These are phyloP conservation scores for Didymella exigua DNA, from an alignment of 2,329 filamentous ascomycete species.

Conservation along the genomic window DNA sequence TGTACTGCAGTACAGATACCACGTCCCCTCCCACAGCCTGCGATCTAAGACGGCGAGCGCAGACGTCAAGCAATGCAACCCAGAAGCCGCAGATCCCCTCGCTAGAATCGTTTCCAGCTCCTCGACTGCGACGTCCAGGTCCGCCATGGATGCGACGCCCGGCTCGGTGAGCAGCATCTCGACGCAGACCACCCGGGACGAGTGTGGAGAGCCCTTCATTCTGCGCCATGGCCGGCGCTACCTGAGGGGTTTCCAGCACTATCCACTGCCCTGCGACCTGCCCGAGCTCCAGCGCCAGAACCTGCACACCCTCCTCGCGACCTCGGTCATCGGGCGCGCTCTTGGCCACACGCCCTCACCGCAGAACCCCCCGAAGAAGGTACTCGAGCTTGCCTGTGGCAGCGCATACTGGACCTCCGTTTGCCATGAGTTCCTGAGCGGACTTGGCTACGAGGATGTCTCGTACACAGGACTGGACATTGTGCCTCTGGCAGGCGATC, in stretches of 20 bases:
- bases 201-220: slow-evolving; percentile 59
- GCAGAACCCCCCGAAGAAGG: slow-evolving; percentile 68
- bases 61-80: slow-evolving; percentile 47
- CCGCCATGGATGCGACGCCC: slow-evolving; percentile 45
- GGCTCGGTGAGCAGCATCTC: slow-evolving; percentile 49
- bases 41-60: slow-evolving; percentile 37
- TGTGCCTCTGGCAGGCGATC: slow-evolving; percentile 70
- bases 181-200: slow-evolving; percentile 41
- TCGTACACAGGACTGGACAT: slow-evolving; percentile 85
- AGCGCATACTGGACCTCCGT: slow-evolving; percentile 88
- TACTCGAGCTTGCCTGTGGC: slow-evolving; percentile 87
- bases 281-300: slow-evolving; percentile 87
- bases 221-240: slow-evolving; percentile 82
- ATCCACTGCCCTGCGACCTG: slow-evolving; percentile 88
- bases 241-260: slow-evolving; percentile 72
- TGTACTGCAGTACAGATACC: slow-evolving; percentile 43
- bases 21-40: slow-evolving; percentile 7
- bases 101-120: slow-evolving; percentile 42
- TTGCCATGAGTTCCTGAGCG: slow-evolving; percentile 79
- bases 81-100: slow-evolving; percentile 44
- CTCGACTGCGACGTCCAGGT: slow-evolving; percentile 20
- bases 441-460: slow-evolving; percentile 70
- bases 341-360: slow-evolving; percentile 73
- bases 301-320: slow-evolving; percentile 78
- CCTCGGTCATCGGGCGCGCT: slow-evolving; percentile 80